Evolutionary conservation across 805 yeast species (phyloP).

Genomic region (Maudiozyma barnettii): DNA sequence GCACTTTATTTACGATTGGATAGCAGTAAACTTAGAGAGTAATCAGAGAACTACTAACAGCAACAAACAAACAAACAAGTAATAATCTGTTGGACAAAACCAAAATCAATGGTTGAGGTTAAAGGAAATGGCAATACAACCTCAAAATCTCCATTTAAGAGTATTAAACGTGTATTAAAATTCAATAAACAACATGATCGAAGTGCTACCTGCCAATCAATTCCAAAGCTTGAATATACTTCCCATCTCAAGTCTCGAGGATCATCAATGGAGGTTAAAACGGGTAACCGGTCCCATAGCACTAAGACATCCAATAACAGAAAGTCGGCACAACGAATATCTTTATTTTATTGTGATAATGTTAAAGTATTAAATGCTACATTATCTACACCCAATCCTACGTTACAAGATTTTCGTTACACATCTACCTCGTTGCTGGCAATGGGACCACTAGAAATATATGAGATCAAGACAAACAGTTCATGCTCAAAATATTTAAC

Average conservation of each 20-base stretch:
- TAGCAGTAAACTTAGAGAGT: too few species aligned
- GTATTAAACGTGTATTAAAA: not conserved
- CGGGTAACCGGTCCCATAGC: not conserved
- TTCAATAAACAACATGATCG: not conserved
- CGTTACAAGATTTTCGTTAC: not conserved
- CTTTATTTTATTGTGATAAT: slow-evolving; percentile 21
- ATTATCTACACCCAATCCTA: slow-evolving; percentile 1
- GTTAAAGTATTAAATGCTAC: slow-evolving; percentile 18
- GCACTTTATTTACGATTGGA: too few species aligned
- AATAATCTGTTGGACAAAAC: too few species aligned
- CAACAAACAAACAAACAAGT: too few species aligned
- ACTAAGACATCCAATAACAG: slow-evolving; percentile 6
- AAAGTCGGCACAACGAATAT: slow-evolving; percentile 24
- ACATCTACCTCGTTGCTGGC: slow-evolving; percentile 11
- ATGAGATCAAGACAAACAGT: slow-evolving; percentile 13
- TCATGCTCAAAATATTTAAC: slow-evolving; percentile 20
- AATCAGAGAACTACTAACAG: too few species aligned
- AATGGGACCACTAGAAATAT: slow-evolving; percentile 25
- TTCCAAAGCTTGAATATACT: not conserved
- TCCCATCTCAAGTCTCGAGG: not conserved
- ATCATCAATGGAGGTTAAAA: not conserved
- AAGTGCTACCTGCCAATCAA: too few species aligned
- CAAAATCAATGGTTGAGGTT: too few species aligned
- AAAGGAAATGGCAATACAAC: too few species aligned
- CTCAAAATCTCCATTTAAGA: not conserved